Conservation (phyloP, 1,284 basidiomycete species). For the Ceratorhiza oryzae-sativae region DNA sequence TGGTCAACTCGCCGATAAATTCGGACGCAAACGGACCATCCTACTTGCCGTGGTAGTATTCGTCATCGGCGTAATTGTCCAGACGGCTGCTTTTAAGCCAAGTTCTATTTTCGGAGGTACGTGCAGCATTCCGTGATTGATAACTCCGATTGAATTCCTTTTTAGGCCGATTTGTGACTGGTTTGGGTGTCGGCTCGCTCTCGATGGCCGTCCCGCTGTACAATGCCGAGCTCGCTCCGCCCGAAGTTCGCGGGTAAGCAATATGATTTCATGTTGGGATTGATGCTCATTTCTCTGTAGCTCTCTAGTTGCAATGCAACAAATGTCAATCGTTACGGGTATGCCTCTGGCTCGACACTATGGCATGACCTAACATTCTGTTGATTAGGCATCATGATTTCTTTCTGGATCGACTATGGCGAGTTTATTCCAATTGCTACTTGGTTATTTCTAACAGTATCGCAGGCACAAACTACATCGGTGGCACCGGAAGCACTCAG, state of each 20-base stretch:
- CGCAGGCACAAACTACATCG: conserved; percentile 73
- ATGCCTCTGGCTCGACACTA: not conserved
- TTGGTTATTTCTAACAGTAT: not conserved
- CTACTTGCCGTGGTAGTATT: conserved; percentile 69
- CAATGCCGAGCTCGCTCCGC: conserved; percentile 78
- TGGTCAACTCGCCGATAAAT: conserved; percentile 71
- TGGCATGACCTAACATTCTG: not conserved
- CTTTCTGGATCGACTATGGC: conserved; percentile 67
- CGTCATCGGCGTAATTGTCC: conserved; percentile 72
- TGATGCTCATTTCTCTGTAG: not conserved
- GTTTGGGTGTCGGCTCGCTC: conserved; percentile 76
- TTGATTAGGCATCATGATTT: conserved; percentile 50
- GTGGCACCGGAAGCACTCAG: conserved; percentile 62
- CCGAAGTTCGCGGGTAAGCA: conserved; percentile 72
- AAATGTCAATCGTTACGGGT: conserved; percentile 67
- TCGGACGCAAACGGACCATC: conserved; percentile 76
- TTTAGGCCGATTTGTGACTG: conserved; percentile 73
- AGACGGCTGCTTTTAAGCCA: conserved; percentile 62
- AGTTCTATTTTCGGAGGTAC: conserved; percentile 70
- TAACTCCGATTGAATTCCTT: conserved; percentile 16
- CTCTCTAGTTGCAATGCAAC: conserved; percentile 80
- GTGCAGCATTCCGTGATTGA: conserved; percentile 30
- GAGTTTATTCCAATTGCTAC: not conserved
- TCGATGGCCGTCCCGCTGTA: conserved; percentile 79
- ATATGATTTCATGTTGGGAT: not conserved